Conservation (phyloP, 768 basidiomycete genomes). For the Lactarius tabidus region DNA sequence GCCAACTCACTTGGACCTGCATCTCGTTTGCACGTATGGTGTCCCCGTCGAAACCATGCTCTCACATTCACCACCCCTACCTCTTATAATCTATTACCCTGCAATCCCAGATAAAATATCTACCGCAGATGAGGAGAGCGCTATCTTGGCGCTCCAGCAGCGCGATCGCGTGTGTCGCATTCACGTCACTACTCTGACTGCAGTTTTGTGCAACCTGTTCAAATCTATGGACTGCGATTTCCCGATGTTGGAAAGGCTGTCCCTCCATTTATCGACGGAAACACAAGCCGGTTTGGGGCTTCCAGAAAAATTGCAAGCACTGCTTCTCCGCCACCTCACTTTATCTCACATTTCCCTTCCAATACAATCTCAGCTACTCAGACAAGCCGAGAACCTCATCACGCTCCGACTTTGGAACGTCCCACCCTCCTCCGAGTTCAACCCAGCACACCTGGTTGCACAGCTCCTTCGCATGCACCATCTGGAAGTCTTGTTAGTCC, state of each 20-base stretch:
- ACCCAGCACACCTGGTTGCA: background rate
- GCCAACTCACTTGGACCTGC: background rate
- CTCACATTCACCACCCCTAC: slow-evolving; percentile 1
- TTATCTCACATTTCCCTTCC: slow-evolving; percentile 5
- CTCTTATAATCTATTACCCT: slow-evolving; percentile 6
- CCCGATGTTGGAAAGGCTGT: background rate
- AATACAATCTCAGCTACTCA: background rate
- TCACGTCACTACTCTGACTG: background rate
- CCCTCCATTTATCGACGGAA: background rate
- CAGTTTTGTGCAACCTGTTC: background rate
- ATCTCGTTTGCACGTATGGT: slow-evolving; percentile 5
- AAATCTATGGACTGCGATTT: slow-evolving; percentile 2
- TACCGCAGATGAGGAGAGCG: background rate
- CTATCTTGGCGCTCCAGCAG: background rate
- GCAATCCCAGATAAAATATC: background rate
- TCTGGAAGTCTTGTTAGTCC: background rate
- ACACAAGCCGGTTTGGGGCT: background rate
- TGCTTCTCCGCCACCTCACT: background rate
- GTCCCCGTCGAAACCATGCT: slow-evolving; percentile 3
- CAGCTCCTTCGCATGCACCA: slow-evolving; percentile 1
- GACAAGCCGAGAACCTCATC: no score
- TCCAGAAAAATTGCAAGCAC: background rate
- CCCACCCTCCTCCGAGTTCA: no score
- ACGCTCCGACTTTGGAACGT: no score
- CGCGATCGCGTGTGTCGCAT: no score